Percentiles rank a stretch among this genome's conserved stretches.
Evolutionary conservation across 805 yeast genomes (phyloP).

Genomic region (Kregervanrija fluxuum): DNA sequence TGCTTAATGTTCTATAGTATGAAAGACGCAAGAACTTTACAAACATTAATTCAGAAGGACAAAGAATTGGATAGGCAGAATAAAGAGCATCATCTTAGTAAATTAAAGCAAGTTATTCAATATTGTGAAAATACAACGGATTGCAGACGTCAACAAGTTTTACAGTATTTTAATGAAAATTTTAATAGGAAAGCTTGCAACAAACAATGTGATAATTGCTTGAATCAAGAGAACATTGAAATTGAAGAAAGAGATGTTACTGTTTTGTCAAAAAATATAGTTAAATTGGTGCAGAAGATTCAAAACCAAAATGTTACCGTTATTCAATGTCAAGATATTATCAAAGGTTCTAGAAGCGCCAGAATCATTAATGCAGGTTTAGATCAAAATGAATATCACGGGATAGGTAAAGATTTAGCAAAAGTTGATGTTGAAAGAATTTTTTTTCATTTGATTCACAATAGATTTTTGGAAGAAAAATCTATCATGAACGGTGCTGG

Average conservation of each 20-base stretch:
- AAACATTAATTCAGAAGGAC: conserved; percentile 72
- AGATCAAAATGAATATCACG: conserved; percentile 54
- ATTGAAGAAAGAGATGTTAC: conserved; percentile 64
- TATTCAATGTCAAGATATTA: conserved; percentile 75
- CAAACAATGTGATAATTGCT: conserved; percentile 83
- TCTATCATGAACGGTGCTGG: conserved; percentile 69
- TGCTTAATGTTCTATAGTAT: conserved; percentile 80
- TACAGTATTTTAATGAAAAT: conserved; percentile 83
- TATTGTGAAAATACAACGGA: conserved; percentile 89
- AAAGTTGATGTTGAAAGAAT: conserved; percentile 73
- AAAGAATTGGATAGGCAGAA: conserved; percentile 53
- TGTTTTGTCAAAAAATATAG: conserved; percentile 47
- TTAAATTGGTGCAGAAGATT: conserved; percentile 49
- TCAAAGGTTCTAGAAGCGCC: conserved; percentile 61
- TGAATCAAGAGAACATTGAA: conserved; percentile 32
- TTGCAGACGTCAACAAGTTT: conserved; percentile 82
- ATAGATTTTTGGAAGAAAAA: conserved; percentile 61
- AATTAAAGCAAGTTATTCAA: conserved; percentile 76
- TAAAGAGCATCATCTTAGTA: conserved; percentile 69
- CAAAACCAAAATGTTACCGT: conserved; percentile 62
- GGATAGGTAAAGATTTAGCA: conserved; percentile 58
- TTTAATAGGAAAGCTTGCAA: conserved; percentile 62
- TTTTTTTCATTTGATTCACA: conserved; percentile 67
- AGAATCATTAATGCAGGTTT: conserved; percentile 60
- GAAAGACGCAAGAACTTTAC: conserved; percentile 71